Conservation (phyloP, 2,329 filamentous ascomycete species). For the Alternaria postmessia region DNA sequence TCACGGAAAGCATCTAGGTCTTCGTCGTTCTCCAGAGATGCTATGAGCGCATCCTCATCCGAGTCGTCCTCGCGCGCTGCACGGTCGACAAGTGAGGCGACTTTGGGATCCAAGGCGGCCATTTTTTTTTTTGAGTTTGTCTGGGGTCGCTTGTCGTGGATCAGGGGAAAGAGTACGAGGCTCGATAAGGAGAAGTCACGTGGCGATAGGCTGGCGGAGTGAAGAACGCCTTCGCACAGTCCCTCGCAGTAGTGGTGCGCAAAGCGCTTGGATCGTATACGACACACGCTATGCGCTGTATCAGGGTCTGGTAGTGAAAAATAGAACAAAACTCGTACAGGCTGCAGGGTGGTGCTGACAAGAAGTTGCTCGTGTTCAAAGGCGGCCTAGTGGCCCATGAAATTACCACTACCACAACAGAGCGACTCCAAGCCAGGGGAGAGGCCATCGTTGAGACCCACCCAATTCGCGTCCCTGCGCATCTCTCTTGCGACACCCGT, state of each 20-base stretch:
- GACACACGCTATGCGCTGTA: not conserved
- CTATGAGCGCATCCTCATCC: conserved; percentile 68
- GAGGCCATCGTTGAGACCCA: conserved; percentile 32
- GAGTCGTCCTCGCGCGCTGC: conserved; percentile 54
- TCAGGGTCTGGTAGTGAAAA: conserved; percentile 8
- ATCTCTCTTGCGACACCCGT: conserved; percentile 28
- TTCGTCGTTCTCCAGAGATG: conserved; percentile 64
- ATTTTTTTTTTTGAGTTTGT: conserved; percentile 40
- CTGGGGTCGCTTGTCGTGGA: conserved; percentile 28
- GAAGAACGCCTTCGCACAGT: not conserved
- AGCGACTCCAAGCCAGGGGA: conserved; percentile 37
- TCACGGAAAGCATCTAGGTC: conserved; percentile 64
- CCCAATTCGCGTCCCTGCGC: conserved; percentile 41
- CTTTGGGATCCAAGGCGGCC: conserved; percentile 59
- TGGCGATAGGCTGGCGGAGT: conserved; percentile 16
- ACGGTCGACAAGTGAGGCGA: conserved; percentile 60
- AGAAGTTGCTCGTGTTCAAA: conserved; percentile 26
- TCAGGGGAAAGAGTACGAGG: conserved; percentile 19
- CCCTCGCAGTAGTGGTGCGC: not conserved
- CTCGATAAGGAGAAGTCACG: conserved; percentile 26
- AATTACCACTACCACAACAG: conserved; percentile 33
- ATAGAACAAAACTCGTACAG: conserved; percentile 13
- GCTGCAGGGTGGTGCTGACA: conserved; percentile 26
- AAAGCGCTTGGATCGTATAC: not conserved
- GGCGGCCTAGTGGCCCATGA: conserved; percentile 36